These are phyloP conservation scores for Fagopyrum tataricum DNA, from an alignment of 148 eudicot species.

Conservation along the genomic window DNA sequence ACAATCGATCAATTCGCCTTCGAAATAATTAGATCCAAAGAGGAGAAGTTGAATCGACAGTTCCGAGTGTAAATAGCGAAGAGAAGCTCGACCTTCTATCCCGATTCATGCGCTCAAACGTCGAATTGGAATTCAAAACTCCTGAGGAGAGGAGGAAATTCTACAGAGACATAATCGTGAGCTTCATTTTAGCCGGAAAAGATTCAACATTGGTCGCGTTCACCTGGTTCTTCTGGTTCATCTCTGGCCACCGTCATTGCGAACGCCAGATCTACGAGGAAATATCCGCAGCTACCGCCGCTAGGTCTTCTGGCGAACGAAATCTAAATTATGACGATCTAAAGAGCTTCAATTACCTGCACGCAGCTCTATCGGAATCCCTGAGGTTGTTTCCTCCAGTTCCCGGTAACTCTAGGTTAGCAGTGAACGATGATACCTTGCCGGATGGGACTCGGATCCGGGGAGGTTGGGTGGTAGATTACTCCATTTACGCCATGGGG, in stretches of 20 bases:
- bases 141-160: slow-evolving; percentile 15
- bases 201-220: slow-evolving; percentile 58
- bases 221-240: slow-evolving; percentile 63
- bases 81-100: slow-evolving; percentile 33
- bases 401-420: slow-evolving; percentile 44
- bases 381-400: slow-evolving; percentile 64
- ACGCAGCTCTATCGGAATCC: slow-evolving; percentile 51
- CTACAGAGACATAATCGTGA: slow-evolving; percentile 57
- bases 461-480: slow-evolving; percentile 38
- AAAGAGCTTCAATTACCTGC: slow-evolving; percentile 50
- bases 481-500: slow-evolving; percentile 54
- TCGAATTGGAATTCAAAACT: slow-evolving; percentile 12
- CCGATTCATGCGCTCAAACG: slow-evolving; percentile 31
- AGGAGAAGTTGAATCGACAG: slow-evolving; percentile 27
- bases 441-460: slow-evolving; percentile 51
- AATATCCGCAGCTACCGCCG: slow-evolving; percentile 31
- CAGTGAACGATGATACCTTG: slow-evolving; percentile 35
- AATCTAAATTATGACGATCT: slow-evolving; percentile 34
- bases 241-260: slow-evolving; percentile 29
- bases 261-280: slow-evolving; percentile 26
- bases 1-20: slow-evolving; percentile 54
- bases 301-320: slow-evolving; percentile 24
- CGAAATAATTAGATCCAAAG: slow-evolving; percentile 41
- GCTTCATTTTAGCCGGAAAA: slow-evolving; percentile 60
- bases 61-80: slow-evolving; percentile 20